A percentile compares a stretch with the other conserved stretches of the same genome.
These are phyloP conservation scores for Saccharum hybrid DNA, from an alignment of 202 grass and related monocot species.

Conservation along the genomic window DNA sequence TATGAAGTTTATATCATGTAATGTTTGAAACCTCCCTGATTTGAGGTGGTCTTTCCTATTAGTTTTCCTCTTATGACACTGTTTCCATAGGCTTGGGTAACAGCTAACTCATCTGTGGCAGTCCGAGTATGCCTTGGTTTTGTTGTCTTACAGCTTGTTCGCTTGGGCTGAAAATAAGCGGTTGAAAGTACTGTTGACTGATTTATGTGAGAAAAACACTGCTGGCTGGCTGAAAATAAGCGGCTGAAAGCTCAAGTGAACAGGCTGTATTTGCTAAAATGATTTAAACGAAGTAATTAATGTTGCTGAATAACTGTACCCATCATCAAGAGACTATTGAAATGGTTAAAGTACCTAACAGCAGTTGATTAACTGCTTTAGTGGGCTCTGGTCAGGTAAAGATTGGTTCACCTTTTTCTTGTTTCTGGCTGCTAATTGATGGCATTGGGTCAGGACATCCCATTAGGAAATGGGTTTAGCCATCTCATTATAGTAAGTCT, in stretches of 20 bases:
- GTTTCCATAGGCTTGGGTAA: not conserved
- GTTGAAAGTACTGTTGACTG: too few species aligned
- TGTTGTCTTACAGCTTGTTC: not conserved
- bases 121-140: not conserved
- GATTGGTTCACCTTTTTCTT: not conserved
- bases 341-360: slow-evolving; percentile 7
- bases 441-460: not conserved
- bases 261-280: not conserved
- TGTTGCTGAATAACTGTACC: not conserved
- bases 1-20: not conserved
- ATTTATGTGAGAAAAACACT: too few species aligned
- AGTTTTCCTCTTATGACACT: not conserved
- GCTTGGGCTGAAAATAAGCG: too few species aligned
- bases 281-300: not conserved
- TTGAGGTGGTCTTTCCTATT: slow-evolving; percentile 27
- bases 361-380: slow-evolving; percentile 21
- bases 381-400: slow-evolving; percentile 6
- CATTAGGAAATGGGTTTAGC: not conserved
- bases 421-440: not conserved
- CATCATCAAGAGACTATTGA: not conserved
- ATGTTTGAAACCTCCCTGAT: not conserved
- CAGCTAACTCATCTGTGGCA: not conserved
- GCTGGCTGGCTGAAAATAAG: too few species aligned
- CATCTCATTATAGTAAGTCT: not conserved
- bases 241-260: too few species aligned